Conservation (phyloP, 805 yeast genomes). For the Candida sonorensis region DNA sequence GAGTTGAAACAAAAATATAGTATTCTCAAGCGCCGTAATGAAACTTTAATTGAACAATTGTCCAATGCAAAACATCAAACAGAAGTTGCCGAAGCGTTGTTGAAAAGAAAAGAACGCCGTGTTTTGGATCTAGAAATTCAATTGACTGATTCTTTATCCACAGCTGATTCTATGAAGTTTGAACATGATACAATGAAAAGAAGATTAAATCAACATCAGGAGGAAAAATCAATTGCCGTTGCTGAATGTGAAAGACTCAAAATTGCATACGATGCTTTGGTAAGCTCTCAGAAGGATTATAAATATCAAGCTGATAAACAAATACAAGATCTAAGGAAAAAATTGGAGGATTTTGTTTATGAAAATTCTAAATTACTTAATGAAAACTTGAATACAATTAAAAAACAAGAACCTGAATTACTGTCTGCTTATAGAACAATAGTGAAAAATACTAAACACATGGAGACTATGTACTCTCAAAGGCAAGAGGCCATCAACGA, state of each 20-base stretch:
- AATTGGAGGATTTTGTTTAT: conserved; percentile 31
- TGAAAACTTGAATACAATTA: conserved; percentile 31
- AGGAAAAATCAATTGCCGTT: conserved; percentile 34
- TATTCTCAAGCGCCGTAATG: conserved; percentile 41
- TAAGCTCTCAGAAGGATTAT: conserved; percentile 43
- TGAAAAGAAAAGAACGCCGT: conserved; percentile 65
- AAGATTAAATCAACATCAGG: conserved; percentile 42
- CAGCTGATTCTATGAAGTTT: conserved; percentile 41
- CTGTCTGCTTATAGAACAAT: conserved; percentile 43
- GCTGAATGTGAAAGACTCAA: conserved; percentile 52
- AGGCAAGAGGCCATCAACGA: conserved; percentile 39
- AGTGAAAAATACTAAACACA: conserved; percentile 37
- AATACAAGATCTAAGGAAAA: conserved; percentile 30
- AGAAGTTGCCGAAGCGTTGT: conserved; percentile 61
- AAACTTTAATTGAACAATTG: conserved; percentile 53
- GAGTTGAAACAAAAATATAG: conserved; percentile 47
- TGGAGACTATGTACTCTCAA: conserved; percentile 43
- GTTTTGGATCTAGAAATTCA: conserved; percentile 60
- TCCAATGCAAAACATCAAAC: conserved; percentile 72
- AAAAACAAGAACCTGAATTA: conserved; percentile 41
- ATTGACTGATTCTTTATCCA: conserved; percentile 38
- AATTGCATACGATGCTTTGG: conserved; percentile 51
- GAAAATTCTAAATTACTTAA: conserved; percentile 30
- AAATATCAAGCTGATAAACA: conserved; percentile 41
- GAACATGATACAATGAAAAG: conserved; percentile 44